Conservation (phyloP, 306 rosid genomes). For the Casuarina equisetifolia region DNA sequence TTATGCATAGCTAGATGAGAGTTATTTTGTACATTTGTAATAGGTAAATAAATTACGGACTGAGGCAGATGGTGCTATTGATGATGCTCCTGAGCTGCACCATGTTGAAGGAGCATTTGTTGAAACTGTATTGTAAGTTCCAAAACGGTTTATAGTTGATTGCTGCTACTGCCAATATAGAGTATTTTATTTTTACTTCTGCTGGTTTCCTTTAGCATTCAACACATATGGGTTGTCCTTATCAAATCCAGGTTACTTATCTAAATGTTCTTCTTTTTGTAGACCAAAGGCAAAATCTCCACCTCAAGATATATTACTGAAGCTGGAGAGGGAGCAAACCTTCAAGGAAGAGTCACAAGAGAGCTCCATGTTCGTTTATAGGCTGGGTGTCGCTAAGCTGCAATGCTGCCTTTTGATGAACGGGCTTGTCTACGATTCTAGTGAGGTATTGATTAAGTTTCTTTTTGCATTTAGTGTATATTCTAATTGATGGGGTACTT, state of each 20-base stretch:
- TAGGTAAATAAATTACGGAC: conserved; percentile 75
- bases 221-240: conserved; percentile 1
- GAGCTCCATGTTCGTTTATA: conserved; percentile 71
- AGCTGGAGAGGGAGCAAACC: conserved; percentile 81
- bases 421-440: conserved; percentile 82
- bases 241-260: conserved; percentile 13
- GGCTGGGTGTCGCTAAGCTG: conserved; percentile 72
- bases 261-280: conserved; percentile 36
- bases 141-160: conserved; percentile 5
- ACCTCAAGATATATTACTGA: conserved; percentile 77
- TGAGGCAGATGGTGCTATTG: conserved; percentile 61
- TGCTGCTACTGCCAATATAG: neutral
- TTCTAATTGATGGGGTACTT: neutral
- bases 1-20: conserved; percentile 14
- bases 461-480: conserved; percentile 13
- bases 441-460: conserved; percentile 53
- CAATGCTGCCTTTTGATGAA: conserved; percentile 84
- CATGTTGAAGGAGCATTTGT: conserved; percentile 94
- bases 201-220: conserved; percentile 14
- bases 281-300: conserved; percentile 88
- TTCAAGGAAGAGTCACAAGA: conserved; percentile 65
- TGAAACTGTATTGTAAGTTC: conserved; percentile 83
- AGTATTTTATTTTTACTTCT: conserved; percentile 20
- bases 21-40: conserved; percentile 17
- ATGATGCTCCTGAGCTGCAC: conserved; percentile 69